Base-by-base conservation (phyloP, 805 yeast genomes). In the Saccharomycopsis fibuligera region DNA sequence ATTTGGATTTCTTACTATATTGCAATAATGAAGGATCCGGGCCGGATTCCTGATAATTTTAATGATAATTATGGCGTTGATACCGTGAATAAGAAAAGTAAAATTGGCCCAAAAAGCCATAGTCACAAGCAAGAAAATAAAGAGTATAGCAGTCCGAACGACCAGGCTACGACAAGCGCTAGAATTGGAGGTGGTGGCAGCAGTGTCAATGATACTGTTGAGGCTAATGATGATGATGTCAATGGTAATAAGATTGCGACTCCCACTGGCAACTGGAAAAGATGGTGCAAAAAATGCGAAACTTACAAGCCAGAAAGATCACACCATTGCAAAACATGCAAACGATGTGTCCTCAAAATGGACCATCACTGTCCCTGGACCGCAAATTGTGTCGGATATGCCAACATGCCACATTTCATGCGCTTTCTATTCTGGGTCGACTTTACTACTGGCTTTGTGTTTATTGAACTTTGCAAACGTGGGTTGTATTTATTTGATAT, bases 321-420 rank as follows among this genome's bases (percentile, higher is more conserved):
- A 2, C 96, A 89, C 60, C 96, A 89, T 66, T 89, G 96, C 63
- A 83, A 83, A 58, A 74, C 78, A 0, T 87, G 95, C 60, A 70
- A 75, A 5, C 61, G 59, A 37, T 89, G 96, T 64, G 83, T 89
- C 14, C 62, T 88, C 49, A 76, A 78, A 60, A 90, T 89, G 96
- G 97, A 89, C 63, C 97, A 89, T 62, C 96, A 89, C 65, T 82
- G 54, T 61, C 96, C 96, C 0, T 90, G 96, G 96, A 87, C 96
- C 0, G 76, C 78, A 63, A 90, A 86, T 60, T 90, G 96, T 60
- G 91, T 90, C 19, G 97, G 97, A 0, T 79, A 78, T 60, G 62
- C 64, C 0, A 90, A 90, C 60, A 70, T 78, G 62, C 87, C 95
- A 0, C 90, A 86, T 61, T 90, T 90, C 61, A 58, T 85, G 54